phyloP scores from a whole-genome alignment of 257 asterid species.

The Capsicum pubescens region DNA sequence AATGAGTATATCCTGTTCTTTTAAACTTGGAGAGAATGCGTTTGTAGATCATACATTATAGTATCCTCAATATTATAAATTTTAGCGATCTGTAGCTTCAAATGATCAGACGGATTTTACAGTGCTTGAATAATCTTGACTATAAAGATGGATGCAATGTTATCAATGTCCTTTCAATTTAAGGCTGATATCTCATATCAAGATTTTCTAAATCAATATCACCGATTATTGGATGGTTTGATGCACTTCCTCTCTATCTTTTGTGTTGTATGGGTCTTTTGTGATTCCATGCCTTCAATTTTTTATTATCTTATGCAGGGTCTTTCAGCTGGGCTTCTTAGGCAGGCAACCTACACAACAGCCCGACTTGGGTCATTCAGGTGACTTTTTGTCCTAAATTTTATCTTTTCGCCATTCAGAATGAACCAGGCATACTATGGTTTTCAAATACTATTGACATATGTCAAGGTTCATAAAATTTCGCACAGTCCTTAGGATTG shows the following conservation, averaged over 20 bases:
- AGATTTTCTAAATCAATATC: background rate
- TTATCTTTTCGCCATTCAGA: background rate
- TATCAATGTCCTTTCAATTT: background rate
- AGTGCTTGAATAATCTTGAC: background rate
- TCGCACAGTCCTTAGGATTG: background rate
- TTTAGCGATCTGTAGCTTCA: constrained; percentile 5
- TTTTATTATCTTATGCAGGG: constrained; percentile 56
- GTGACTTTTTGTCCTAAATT: constrained; percentile 44
- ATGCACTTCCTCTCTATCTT: constrained; percentile 9
- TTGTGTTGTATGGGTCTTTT: background rate
- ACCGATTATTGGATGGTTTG: background rate
- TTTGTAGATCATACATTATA: background rate
- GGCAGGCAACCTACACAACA: constrained; percentile 97
- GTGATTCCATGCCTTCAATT: constrained; percentile 23
- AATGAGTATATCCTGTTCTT: background rate
- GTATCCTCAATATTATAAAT: background rate
- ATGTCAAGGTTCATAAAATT: background rate
- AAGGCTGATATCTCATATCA: background rate
- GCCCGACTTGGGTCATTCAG: constrained; percentile 93
- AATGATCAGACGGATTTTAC: background rate
- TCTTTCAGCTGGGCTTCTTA: constrained; percentile 91
- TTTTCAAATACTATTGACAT: background rate
- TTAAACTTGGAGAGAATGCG: background rate
- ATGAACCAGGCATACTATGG: background rate
- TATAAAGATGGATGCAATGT: background rate